phyloP scores from a whole-genome alignment of 2,329 filamentous ascomycete species.

The Colletotrichum eremochloae region DNA sequence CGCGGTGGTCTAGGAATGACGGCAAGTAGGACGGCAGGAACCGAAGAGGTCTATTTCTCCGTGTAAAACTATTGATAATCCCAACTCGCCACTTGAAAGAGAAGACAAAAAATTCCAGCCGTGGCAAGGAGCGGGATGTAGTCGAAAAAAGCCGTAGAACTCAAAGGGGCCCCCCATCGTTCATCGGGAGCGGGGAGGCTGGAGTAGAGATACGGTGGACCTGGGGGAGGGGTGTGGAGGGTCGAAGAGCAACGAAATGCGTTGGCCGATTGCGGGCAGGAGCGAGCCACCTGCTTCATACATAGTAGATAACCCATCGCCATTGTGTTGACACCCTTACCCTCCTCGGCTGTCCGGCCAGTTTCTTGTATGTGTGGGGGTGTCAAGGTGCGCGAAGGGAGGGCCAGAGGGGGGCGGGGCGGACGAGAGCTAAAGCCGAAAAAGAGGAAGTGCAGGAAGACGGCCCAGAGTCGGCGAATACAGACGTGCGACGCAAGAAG shows the following conservation, averaged over 20 bases:
- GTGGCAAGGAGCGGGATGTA: constrained; percentile 20
- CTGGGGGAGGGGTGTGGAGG: constrained; percentile 4
- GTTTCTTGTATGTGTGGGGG: constrained; percentile 14
- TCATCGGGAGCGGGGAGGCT: constrained; percentile 28
- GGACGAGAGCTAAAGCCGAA: not conserved
- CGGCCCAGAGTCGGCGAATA: constrained; percentile 12
- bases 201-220: constrained; percentile 17
- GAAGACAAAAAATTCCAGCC: not conserved
- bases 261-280: constrained; percentile 18
- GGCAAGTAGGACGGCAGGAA: not conserved
- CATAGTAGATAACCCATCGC: not conserved
- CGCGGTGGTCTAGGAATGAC: not conserved
- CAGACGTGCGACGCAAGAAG: constrained; percentile 8
- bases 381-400: not conserved
- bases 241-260: constrained; percentile 2
- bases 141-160: constrained; percentile 15
- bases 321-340: constrained; percentile 11
- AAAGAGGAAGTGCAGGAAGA: not conserved
- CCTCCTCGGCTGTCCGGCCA: not conserved
- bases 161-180: not conserved
- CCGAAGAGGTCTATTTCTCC: not conserved
- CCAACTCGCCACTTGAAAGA: constrained; percentile 4
- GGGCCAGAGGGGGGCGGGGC: not conserved
- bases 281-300: constrained; percentile 5
- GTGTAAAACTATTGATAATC: not conserved